Conservation (phyloP, 805 yeast genomes). For the Yamadazyma scolyti region DNA sequence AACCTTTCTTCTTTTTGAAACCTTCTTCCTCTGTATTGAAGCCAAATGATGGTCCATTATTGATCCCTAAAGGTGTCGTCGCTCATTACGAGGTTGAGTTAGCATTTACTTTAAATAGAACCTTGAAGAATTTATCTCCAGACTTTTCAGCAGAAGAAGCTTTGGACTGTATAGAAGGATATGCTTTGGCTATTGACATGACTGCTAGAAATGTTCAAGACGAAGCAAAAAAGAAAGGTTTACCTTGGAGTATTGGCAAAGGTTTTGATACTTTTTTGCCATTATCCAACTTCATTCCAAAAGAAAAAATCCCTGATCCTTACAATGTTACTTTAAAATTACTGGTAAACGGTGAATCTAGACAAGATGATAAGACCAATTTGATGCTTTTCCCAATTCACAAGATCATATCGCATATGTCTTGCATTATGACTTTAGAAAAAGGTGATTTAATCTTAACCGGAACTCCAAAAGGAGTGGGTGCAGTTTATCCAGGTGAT, state of each 20-base stretch:
- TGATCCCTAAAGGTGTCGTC: constrained; percentile 73
- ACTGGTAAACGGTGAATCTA: constrained; percentile 63
- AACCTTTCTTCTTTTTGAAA: constrained; percentile 90
- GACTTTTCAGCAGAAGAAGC: constrained; percentile 64
- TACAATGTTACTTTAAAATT: constrained; percentile 62
- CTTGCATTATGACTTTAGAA: constrained; percentile 85
- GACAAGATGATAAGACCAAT: constrained; percentile 72
- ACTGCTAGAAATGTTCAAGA: constrained; percentile 96
- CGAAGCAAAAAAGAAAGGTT: constrained; percentile 87
- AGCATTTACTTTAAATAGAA: constrained; percentile 69
- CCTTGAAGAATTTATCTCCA: constrained; percentile 58
- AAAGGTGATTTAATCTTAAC: constrained; percentile 90
- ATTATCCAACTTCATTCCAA: constrained; percentile 68
- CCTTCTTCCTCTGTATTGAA: constrained; percentile 75
- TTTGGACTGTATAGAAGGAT: constrained; percentile 75
- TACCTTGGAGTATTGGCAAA: constrained; percentile 96
- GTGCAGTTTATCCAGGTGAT: constrained; percentile 78
- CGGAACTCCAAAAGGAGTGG: constrained; percentile 99
- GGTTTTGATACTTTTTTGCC: constrained; percentile 97
- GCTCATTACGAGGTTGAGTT: constrained; percentile 96
- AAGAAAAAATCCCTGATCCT: constrained; percentile 64
- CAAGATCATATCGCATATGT: constrained; percentile 72
- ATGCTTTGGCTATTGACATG: constrained; percentile 86
- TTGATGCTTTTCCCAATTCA: constrained; percentile 90
- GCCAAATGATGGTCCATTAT: constrained; percentile 65